These are phyloP conservation scores for Cercospora zeae-maydis DNA, from an alignment of 2,329 filamentous ascomycete species.

Conservation along the genomic window DNA sequence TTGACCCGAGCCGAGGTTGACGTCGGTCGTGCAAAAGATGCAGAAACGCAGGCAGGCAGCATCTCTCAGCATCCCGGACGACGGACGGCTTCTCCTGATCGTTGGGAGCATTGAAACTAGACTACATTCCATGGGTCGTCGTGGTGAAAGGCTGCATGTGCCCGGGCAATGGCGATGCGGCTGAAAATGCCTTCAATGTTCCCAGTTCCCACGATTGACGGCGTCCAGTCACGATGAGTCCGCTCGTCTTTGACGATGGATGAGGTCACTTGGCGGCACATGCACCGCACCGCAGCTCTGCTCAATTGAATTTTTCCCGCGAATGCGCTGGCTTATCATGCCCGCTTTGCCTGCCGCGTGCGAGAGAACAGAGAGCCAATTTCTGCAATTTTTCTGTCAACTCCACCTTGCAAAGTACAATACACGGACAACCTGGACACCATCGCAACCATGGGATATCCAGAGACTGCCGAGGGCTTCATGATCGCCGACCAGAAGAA, in stretches of 20 bases:
- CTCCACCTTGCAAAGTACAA: too few relatives aligned
- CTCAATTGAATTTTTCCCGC: conserved; percentile 7
- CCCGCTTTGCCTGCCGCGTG: not conserved
- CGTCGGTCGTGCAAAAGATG: not conserved
- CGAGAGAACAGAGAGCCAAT: not conserved
- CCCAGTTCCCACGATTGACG: not conserved
- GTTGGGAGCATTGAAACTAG: too few relatives aligned
- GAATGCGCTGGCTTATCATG: conserved; percentile 3
- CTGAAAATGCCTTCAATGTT: too few relatives aligned
- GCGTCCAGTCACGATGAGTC: not conserved
- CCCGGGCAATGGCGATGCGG: too few relatives aligned
- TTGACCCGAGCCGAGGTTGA: conserved; percentile 1
- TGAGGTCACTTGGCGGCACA: conserved; percentile 3
- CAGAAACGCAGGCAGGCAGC: not conserved
- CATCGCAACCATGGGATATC: conserved; percentile 46
- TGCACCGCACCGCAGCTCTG: conserved; percentile 11
- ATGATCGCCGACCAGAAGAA: conserved; percentile 57
- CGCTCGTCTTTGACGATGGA: conserved; percentile 5
- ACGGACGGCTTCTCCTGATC: not conserved
- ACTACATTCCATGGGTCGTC: too few relatives aligned
- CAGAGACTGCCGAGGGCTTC: conserved; percentile 51
- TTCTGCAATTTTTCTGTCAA: not conserved
- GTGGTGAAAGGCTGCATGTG: too few relatives aligned
- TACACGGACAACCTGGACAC: not conserved
- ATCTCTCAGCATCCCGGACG: not conserved